Base-by-base conservation (phyloP, 306 rosid species). In the Casuarina cunninghamiana region DNA sequence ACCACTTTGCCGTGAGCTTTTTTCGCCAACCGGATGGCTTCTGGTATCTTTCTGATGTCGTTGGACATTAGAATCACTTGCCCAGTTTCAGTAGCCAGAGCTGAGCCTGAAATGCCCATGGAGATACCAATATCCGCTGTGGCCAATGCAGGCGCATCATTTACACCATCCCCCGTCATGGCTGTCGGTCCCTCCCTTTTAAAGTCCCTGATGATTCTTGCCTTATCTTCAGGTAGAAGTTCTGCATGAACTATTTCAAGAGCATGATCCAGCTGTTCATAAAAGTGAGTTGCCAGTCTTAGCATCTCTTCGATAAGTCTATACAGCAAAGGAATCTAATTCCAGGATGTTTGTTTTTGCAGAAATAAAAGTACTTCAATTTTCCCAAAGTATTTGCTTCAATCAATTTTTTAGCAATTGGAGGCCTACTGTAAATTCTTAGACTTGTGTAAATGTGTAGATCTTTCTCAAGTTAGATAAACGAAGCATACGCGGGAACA, bases 51-150 rank as follows among this genome's bases (percentile, higher is more conserved):
- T 77, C 90, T 80, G 2, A 96, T 80, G 81, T 96, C 99, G 79
- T 93, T 96, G 15, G 99, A 93, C 88, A 93, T 84, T 10, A 96
- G 91, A 79, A 93, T 90, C 70, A 96, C 86, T 44, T 93, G 74
- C 7, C 98, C 94, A 0, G 99, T 93, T 77, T 96, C 98, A 75
- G 85, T 88, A 11, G 99, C 99, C 39, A 96, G 82, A 42, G 98
- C 96, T 63, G 99, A 96, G 72, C 99, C 99, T 1, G 98, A 91
- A 78, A 96, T 91, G 3, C 99, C 99, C 99, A 96, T 96, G 1
- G 99, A 96, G 80, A 96, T 88, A 5, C 99, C 99, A 0, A 96
- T 91, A 74, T 96, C 96, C 5, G 99, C 99, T 2, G 86, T 82
- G 19, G 99, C 99, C 73, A 96, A 78, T 10, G 99, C 97, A 1